These are phyloP conservation scores for Caryopteris hybrid DNA, from an alignment of 305 asterid species.

Conservation along the genomic window DNA sequence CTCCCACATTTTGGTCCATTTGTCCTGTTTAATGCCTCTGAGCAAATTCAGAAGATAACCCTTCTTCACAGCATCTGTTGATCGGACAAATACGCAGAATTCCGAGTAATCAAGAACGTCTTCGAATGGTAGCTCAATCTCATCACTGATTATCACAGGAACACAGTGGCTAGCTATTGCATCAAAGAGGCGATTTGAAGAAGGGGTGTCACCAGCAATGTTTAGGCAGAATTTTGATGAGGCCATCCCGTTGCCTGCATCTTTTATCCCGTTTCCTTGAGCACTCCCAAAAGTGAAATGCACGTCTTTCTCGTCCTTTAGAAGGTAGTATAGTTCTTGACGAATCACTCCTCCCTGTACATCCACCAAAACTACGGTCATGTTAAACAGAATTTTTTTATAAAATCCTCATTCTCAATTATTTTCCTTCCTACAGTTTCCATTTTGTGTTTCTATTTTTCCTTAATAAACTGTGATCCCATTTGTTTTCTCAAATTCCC, in stretches of 20 bases:
- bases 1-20: conserved; percentile 84
- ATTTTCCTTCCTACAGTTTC: too few relatives aligned
- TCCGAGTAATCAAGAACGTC: conserved; percentile 70
- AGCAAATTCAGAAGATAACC: conserved; percentile 67
- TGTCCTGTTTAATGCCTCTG: conserved; percentile 46
- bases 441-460: too few relatives aligned
- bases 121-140: conserved; percentile 84
- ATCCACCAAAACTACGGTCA: conserved; percentile 1
- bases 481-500: too few relatives aligned
- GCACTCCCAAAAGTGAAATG: conserved; percentile 67
- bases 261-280: conserved; percentile 44
- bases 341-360: conserved; percentile 81
- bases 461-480: too few relatives aligned
- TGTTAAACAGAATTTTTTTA: too few relatives aligned
- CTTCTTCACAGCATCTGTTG: conserved; percentile 57
- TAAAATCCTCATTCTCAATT: too few relatives aligned
- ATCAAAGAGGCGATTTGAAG: conserved; percentile 90
- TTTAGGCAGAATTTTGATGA: conserved; percentile 78
- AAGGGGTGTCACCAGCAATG: conserved; percentile 94
- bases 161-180: conserved; percentile 83
- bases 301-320: conserved; percentile 60
- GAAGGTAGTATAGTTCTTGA: conserved; percentile 64
- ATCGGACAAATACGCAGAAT: conserved; percentile 62
- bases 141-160: conserved; percentile 89
- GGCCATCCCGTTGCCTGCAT: conserved; percentile 70